These are phyloP conservation scores for Endocladia muricata DNA, from an alignment of 31 red algal species.

Conservation along the genomic window DNA sequence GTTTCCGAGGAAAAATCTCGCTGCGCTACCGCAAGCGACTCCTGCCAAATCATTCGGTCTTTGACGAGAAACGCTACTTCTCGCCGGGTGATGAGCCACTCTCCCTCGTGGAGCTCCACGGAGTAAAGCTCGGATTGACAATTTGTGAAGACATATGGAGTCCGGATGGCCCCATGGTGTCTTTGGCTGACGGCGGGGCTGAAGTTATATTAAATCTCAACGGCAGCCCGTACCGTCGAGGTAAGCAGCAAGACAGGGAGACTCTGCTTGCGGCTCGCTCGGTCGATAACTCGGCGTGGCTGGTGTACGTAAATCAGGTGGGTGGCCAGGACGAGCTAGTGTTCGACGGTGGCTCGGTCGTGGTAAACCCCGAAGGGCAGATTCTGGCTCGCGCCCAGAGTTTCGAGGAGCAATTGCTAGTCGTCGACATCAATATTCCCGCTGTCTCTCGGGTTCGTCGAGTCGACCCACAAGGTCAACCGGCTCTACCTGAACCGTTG, in stretches of 20 bases:
- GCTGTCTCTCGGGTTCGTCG: no score
- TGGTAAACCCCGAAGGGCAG: not conserved
- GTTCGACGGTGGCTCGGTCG: not conserved
- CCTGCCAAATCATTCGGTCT: not conserved
- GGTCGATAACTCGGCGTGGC: not conserved
- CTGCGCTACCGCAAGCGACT: not conserved
- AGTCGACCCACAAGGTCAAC: no score
- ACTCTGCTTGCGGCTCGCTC: not conserved
- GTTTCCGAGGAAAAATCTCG: not conserved
- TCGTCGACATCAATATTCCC: slow-evolving; percentile 6
- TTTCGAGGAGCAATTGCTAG: not conserved
- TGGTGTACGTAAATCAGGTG: slow-evolving; percentile 10
- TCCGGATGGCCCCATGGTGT: not conserved
- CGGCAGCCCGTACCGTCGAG: not conserved
- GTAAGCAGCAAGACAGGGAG: not conserved
- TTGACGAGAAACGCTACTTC: slow-evolving; percentile 18
- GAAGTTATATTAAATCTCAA: not conserved
- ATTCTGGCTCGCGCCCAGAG: not conserved
- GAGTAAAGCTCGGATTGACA: slow-evolving; percentile 1
- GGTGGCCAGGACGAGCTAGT: not conserved
- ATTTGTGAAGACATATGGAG: slow-evolving; percentile 22
- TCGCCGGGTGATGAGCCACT: not conserved
- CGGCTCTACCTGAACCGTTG: no score
- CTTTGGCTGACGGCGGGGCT: not conserved
- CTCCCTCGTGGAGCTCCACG: not conserved